Conservation (phyloP, 106 monocot genomes). For the Platanthera guangdongensis region DNA sequence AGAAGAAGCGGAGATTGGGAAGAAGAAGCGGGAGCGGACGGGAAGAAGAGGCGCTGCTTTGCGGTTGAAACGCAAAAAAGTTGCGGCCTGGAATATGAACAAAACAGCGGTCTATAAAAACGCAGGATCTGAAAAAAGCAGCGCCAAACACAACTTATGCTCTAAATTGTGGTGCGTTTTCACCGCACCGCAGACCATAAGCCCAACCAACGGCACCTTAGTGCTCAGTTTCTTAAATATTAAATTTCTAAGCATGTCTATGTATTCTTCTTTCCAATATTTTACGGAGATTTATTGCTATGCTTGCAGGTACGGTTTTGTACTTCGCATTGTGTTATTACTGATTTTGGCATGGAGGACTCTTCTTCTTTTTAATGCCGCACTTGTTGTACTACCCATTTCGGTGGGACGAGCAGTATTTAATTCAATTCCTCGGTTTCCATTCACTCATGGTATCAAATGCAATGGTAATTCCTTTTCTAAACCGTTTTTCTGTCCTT, state of each 20-base stretch:
- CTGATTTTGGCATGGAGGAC: conserved; percentile 94
- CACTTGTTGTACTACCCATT: conserved; percentile 73
- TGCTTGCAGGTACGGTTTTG: conserved; percentile 77
- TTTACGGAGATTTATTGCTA: conserved; percentile 1
- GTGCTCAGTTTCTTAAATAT: background rate
- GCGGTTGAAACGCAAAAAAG: too few relatives aligned
- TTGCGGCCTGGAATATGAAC: too few relatives aligned
- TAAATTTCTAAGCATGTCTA: background rate
- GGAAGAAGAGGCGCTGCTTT: too few relatives aligned
- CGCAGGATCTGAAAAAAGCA: too few relatives aligned
- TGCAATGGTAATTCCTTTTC: conserved; percentile 65
- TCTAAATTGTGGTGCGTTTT: too few relatives aligned
- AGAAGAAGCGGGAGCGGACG: too few relatives aligned
- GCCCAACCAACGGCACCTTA: too few relatives aligned
- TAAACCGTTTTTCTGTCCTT: too few relatives aligned
- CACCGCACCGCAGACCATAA: too few relatives aligned
- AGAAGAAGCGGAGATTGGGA: too few relatives aligned
- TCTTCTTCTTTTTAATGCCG: conserved; percentile 78
- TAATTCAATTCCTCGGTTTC: conserved; percentile 81
- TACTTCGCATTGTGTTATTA: conserved; percentile 74
- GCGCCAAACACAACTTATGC: too few relatives aligned
- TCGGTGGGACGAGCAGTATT: conserved; percentile 78
- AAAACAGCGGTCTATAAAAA: too few relatives aligned
- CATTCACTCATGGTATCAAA: conserved; percentile 93
- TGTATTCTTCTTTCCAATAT: background rate